Percentiles rank a stretch among this genome's conserved stretches.
phyloP scores from a whole-genome alignment of 1,139 yeast genomes.

The Barnettozyma hawaiiensis region DNA sequence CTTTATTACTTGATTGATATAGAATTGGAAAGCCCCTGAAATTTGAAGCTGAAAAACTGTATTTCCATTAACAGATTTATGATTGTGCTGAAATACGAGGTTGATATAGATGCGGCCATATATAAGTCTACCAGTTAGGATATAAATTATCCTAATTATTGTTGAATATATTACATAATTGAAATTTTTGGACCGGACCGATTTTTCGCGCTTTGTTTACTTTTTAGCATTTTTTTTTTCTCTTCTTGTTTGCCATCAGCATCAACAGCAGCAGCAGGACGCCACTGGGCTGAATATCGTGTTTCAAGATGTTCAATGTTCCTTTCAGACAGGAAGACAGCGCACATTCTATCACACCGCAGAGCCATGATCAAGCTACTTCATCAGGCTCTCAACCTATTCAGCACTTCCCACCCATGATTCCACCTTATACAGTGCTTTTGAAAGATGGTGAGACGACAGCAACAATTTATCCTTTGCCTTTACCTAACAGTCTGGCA shows the following conservation, averaged over 20 bases:
- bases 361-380: not conserved
- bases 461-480: conserved; percentile 86
- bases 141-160: not conserved
- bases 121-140: too few relatives aligned
- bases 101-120: too few relatives aligned
- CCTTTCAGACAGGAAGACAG: not conserved
- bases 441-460: conserved; percentile 86
- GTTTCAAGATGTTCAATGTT: not conserved
- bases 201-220: conserved; percentile 1
- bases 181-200: conserved; percentile 1
- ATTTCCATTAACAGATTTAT: too few relatives aligned
- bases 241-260: too few relatives aligned
- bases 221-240: too few relatives aligned
- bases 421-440: conserved; percentile 53
- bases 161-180: not conserved
- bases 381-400: not conserved
- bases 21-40: too few relatives aligned
- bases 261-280: too few relatives aligned
- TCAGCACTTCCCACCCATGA: conserved; percentile 23
- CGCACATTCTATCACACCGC: not conserved
- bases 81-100: too few relatives aligned
- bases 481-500: conserved; percentile 58
- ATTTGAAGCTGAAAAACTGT: too few relatives aligned
- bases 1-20: too few relatives aligned
- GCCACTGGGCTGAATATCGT: not conserved